Evolutionary conservation across 148 eudicot genomes (phyloP).

Genomic region (Amaranthus cruentus): DNA sequence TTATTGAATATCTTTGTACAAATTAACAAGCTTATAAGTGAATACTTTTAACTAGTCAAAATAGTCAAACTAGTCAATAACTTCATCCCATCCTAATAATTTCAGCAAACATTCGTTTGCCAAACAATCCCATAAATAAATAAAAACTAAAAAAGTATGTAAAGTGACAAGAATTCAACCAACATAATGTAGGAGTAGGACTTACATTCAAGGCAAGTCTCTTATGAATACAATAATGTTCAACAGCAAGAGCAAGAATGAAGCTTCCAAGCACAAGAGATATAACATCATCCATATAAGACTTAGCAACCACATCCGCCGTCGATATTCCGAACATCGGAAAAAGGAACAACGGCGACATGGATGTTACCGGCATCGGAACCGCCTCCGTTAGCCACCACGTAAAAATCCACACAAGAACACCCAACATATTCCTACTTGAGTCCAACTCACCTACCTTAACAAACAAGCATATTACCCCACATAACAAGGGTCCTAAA

Average conservation of each 20-base stretch:
- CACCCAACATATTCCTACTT: conserved; percentile 64
- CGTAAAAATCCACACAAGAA: conserved; percentile 68
- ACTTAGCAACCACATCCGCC: conserved; percentile 66
- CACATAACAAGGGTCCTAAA: conserved; percentile 63
- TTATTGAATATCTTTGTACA: no score
- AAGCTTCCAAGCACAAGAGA: conserved; percentile 88
- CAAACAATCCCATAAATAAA: no score
- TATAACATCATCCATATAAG: conserved; percentile 87
- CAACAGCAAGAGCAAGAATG: conserved; percentile 95
- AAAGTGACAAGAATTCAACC: neutral
- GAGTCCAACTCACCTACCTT: conserved; percentile 35
- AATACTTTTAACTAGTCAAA: no score
- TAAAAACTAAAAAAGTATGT: neutral
- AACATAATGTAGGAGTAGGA: neutral
- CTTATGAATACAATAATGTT: conserved; percentile 86
- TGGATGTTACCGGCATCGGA: conserved; percentile 93
- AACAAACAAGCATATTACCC: conserved; percentile 42
- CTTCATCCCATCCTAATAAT: no score
- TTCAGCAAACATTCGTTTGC: no score
- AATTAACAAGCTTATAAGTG: no score
- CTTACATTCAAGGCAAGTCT: conserved; percentile 88
- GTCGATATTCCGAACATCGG: conserved; percentile 71
- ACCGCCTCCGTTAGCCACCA: conserved; percentile 98
- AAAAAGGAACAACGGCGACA: conserved; percentile 83
- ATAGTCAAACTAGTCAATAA: no score